Conservation (phyloP, 495 filamentous ascomycete species). For the Xylona heveae region DNA sequence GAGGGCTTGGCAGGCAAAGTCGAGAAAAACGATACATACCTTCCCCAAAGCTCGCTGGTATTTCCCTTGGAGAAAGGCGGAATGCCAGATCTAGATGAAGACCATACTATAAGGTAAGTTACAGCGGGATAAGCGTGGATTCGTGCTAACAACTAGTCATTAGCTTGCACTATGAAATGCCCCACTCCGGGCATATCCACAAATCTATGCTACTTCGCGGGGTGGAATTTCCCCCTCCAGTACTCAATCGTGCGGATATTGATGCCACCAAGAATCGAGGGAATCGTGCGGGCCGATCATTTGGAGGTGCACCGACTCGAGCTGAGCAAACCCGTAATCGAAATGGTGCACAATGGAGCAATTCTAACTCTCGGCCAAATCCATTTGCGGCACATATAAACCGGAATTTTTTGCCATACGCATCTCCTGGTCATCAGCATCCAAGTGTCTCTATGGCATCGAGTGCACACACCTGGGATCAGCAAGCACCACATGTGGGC, state of each 20-base stretch:
- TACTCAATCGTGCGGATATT: constrained; percentile 52
- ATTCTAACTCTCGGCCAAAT: constrained; percentile 21
- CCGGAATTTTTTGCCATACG: constrained; percentile 21
- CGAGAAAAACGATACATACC: constrained; percentile 56
- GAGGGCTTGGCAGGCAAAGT: constrained; percentile 62
- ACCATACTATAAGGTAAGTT: constrained; percentile 60
- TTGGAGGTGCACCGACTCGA: constrained; percentile 38
- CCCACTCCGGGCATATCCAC: constrained; percentile 44
- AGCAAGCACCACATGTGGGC: too few species aligned
- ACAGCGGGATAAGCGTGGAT: constrained; percentile 3
- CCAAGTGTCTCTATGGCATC: too few species aligned
- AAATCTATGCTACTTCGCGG: constrained; percentile 90
- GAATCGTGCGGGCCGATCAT: constrained; percentile 33
- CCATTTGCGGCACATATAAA: constrained; percentile 32
- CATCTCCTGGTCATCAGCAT: too few species aligned
- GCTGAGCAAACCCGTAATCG: constrained; percentile 14
- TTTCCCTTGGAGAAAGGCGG: constrained; percentile 39
- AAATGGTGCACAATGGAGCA: constrained; percentile 3
- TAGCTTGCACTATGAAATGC: constrained; percentile 73
- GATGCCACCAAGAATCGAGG: constrained; percentile 40
- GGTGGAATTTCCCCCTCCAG: constrained; percentile 44
- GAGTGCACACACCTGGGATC: too few species aligned
- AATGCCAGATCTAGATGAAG: constrained; percentile 61
- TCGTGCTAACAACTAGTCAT: constrained; percentile 14
- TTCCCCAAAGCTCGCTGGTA: constrained; percentile 47